These are phyloP conservation scores for Rubus parviflorus DNA, from an alignment of 306 rosid genomes.

Conservation along the genomic window DNA sequence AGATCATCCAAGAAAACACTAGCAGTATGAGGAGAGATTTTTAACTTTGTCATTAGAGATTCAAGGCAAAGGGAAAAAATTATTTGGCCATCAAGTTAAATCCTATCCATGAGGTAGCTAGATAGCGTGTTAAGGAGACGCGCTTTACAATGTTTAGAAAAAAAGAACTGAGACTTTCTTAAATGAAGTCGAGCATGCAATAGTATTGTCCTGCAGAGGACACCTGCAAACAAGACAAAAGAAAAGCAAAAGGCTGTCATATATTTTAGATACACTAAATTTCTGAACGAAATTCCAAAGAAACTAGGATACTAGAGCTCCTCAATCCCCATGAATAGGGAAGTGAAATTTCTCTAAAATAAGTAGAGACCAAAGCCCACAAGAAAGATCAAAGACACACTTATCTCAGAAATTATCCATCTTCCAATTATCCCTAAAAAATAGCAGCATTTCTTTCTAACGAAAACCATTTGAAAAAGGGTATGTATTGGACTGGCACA, in stretches of 20 bases:
- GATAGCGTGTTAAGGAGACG: not conserved
- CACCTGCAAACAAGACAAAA: constrained; percentile 12
- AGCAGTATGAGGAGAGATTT: too few relatives aligned
- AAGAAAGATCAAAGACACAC: not conserved
- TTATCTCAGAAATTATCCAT: not conserved
- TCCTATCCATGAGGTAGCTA: not conserved
- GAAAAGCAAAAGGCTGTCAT: not conserved
- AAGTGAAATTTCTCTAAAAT: not conserved
- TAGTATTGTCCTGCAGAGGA: not conserved
- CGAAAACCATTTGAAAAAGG: not conserved
- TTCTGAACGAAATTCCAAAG: not conserved
- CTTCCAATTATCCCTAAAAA: not conserved
- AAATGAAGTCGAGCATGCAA: not conserved
- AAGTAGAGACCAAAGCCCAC: not conserved
- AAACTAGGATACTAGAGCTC: not conserved
- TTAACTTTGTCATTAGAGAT: not conserved
- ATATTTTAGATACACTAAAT: not conserved
- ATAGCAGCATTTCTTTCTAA: not conserved
- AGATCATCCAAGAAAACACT: too few relatives aligned
- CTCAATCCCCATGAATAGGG: not conserved
- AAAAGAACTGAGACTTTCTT: not conserved
- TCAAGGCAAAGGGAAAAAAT: not conserved
- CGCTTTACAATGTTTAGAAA: not conserved
- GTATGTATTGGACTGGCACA: not conserved
- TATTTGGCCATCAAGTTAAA: not conserved